Evolutionary conservation across 2,329 filamentous ascomycete genomes (phyloP).

Genomic region (Ascochyta fabae): DNA sequence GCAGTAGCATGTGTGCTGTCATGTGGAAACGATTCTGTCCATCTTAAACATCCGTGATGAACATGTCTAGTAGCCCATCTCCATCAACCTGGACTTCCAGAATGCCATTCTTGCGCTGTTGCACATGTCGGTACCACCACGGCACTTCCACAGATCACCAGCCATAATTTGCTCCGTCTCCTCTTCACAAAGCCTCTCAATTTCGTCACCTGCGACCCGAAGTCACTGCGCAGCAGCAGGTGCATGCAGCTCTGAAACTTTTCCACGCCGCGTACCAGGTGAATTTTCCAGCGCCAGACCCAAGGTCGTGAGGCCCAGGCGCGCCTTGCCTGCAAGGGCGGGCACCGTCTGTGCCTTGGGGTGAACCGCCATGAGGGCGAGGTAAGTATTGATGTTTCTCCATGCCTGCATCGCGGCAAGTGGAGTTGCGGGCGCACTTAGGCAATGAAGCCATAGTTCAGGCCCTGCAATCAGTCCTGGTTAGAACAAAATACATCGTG

Average conservation of each 20-base stretch:
- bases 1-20: too few relatives aligned
- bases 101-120: neutral
- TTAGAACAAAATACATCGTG: too few relatives aligned
- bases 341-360: constrained; percentile 4
- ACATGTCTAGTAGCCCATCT: too few relatives aligned
- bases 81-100: too few relatives aligned
- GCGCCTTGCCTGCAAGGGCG: neutral
- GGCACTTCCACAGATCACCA: constrained; percentile 5
- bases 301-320: neutral
- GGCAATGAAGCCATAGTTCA: too few relatives aligned
- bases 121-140: constrained; percentile 1
- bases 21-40: too few relatives aligned
- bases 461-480: too few relatives aligned
- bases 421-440: too few relatives aligned
- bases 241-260: constrained; percentile 8
- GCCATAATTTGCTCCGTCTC: neutral
- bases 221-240: constrained; percentile 17
- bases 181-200: constrained; percentile 6
- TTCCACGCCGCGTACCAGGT: neutral
- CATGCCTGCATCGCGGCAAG: neutral
- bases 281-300: constrained; percentile 8
- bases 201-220: constrained; percentile 7
- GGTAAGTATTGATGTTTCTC: constrained; percentile 13
- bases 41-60: too few relatives aligned
- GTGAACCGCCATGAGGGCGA: constrained; percentile 8